A percentile compares a stretch with the other conserved stretches of the same genome.
phyloP scores from a whole-genome alignment of 139 green algal species.

The Chlamydomonas eustigma region DNA sequence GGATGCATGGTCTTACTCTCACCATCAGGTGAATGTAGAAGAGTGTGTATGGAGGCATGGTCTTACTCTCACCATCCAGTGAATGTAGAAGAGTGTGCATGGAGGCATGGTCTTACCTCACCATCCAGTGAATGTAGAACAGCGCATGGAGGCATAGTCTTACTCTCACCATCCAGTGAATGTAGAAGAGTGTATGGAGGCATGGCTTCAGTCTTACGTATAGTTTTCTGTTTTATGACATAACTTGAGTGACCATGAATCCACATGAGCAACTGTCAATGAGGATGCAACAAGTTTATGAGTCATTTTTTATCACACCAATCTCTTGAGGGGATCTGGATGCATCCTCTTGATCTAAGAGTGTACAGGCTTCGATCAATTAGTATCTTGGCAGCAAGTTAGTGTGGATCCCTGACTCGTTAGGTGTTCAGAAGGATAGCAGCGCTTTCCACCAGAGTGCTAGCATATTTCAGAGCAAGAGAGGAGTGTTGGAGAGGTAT shows the following conservation, averaged over 20 bases:
- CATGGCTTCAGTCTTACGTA: conserved; percentile 29
- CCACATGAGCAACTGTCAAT: no score
- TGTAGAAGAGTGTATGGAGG: conserved; percentile 6
- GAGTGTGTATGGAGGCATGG: neutral
- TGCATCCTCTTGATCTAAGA: no score
- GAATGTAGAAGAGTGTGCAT: neutral
- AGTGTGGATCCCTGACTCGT: no score
- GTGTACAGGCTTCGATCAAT: no score
- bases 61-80: neutral
- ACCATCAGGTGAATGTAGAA: neutral
- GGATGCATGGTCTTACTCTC: neutral
- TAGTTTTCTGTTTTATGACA: neutral
- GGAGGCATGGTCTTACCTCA: neutral
- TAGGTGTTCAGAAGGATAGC: neutral
- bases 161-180: conserved; percentile 17
- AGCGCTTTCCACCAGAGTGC: neutral
- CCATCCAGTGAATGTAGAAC: neutral
- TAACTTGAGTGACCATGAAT: no score
- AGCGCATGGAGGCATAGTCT: conserved; percentile 21
- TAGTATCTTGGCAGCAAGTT: no score
- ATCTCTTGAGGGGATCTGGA: no score
- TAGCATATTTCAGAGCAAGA: neutral
- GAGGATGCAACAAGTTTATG: no score
- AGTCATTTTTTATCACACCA: no score
- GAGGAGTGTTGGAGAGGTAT: no score